Evolutionary conservation across 805 yeast species (phyloP), one percentile per base, ranked within the genome.

Genomic region (Candida adriatica): DNA sequence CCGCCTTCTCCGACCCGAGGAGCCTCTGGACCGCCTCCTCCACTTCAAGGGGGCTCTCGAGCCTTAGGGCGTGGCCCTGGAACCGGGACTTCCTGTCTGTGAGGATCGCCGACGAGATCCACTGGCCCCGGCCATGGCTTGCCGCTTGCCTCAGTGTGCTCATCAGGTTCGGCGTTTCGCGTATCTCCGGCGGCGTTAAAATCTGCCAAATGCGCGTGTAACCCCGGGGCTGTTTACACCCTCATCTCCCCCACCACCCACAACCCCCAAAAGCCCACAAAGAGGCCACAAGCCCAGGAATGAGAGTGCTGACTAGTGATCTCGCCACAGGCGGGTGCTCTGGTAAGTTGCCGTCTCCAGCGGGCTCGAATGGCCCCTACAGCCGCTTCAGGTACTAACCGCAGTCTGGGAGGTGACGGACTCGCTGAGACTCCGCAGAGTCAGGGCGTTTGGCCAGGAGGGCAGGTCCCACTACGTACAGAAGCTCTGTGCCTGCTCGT

Each of bases 81-180:
- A 83, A 83, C 35, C 67, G 68, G 3, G 90, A 80, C 42, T 77
- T 79, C 21, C 71, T 63, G 37, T 76, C 73, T 0, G 51, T 48
- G 5, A 67, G 37, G 1, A 62, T 36, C 5, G 56, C 55, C 1
- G 75, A 66, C 16, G 53, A 55, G 17, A 52, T 48, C 75, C 77
- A 70, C 34, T 34, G 19, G 31, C 30, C 30, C n/a, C n/a, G n/a
- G n/a, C n/a, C n/a, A n/a, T n/a, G n/a, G n/a, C n/a, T n/a, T n/a
- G n/a, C n/a, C n/a, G n/a, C n/a, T n/a, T n/a, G n/a, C n/a, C n/a
- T n/a, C n/a, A n/a, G n/a, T n/a, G n/a, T n/a, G n/a, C n/a, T n/a
- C n/a, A n/a, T n/a, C n/a, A n/a, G n/a, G n/a, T n/a, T n/a, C n/a
- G n/a, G n/a, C n/a, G n/a, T n/a, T n/a, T n/a, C n/a, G n/a, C n/a